Base-by-base conservation (phyloP, 2,329 filamentous ascomycete genomes). In the Epichloe coenophiala region DNA sequence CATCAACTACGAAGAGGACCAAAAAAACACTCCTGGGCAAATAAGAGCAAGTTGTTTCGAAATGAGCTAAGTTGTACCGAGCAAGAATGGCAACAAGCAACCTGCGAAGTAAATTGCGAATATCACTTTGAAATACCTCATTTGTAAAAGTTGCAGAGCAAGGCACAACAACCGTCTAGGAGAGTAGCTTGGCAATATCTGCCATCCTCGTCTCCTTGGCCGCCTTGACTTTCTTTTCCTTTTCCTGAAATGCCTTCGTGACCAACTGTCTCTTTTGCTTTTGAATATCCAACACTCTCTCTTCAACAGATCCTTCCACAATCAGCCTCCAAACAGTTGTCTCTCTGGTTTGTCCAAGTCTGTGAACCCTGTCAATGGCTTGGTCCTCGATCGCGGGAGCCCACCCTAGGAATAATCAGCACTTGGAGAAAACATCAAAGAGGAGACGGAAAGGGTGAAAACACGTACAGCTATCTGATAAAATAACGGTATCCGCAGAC, bases 341-440 rank as follows among this genome's bases (percentile, higher is more conserved):
- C 54, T 83, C 77, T 38, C 85, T 77, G 55, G 76, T 90, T 68
- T 95, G 90, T 0, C 89, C 89, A 0, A 95, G 73, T 0, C 89
- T 77, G 62, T 95, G 87, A 6, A 95, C 88, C 4, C 89, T 83
- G 62, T 95, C 89, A 3, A 95, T 77, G 3, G 90, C 90, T 63
- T 95, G 89, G 58, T 95, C 88, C 65, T 95, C 89, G 50, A 95
- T 93, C 1, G 88, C 88, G 0, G 0, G 89, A 1, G 89, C 88
- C 86, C 89, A 95, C 89, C 88, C 73, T 69, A 40, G 5, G 17
- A 45, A 33, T n/a, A 19, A 50, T 54, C 17, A 53, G 51, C 19
- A 31, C 27, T 21, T n/a, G 31, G 31, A 35, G 33, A 42, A 15
- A 47, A 15, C 15, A 19, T 11, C 3, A 8, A 17, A 17, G 11